Conservation (phyloP, 2,329 filamentous ascomycete genomes). For the Aspergillus sp. region DNA sequence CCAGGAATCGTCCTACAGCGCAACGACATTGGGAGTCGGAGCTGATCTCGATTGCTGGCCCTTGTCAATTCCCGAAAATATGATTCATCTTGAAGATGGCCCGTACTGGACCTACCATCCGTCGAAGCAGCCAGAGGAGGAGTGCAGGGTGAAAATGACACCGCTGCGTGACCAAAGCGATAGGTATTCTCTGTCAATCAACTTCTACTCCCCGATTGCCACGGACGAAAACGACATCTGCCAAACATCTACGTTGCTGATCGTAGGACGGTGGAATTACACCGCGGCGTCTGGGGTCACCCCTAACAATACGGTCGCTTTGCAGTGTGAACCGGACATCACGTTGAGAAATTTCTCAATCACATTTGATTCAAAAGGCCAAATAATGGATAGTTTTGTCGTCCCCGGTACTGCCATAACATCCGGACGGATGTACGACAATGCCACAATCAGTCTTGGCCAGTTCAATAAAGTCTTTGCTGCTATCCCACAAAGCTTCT, state of each 20-base stretch:
- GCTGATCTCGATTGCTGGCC: slow-evolving; percentile 24
- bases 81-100: slow-evolving; percentile 16
- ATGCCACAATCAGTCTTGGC: slow-evolving; percentile 34
- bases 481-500: slow-evolving; percentile 33
- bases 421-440: slow-evolving; percentile 30
- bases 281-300: slow-evolving; percentile 23
- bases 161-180: slow-evolving; percentile 21
- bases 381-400: slow-evolving; percentile 21
- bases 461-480: slow-evolving; percentile 39
- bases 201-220: slow-evolving; percentile 31
- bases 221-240: slow-evolving; percentile 25
- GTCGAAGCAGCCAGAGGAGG: slow-evolving; percentile 22
- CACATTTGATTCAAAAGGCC: slow-evolving; percentile 30
- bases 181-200: slow-evolving; percentile 31
- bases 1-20: slow-evolving; percentile 26
- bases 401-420: slow-evolving; percentile 22
- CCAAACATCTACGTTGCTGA: slow-evolving; percentile 32
- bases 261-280: slow-evolving; percentile 36
- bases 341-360: slow-evolving; percentile 26
- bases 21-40: slow-evolving; percentile 30
- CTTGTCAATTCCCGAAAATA: slow-evolving; percentile 18
- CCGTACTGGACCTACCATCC: slow-evolving; percentile 28
- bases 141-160: slow-evolving; percentile 31
- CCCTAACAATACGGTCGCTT: slow-evolving; percentile 29
- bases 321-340: slow-evolving; percentile 32